Percentiles rank a stretch among this genome's conserved stretches.
These are phyloP conservation scores for Penicillium lividum DNA, from an alignment of 495 filamentous ascomycete species.

Conservation along the genomic window DNA sequence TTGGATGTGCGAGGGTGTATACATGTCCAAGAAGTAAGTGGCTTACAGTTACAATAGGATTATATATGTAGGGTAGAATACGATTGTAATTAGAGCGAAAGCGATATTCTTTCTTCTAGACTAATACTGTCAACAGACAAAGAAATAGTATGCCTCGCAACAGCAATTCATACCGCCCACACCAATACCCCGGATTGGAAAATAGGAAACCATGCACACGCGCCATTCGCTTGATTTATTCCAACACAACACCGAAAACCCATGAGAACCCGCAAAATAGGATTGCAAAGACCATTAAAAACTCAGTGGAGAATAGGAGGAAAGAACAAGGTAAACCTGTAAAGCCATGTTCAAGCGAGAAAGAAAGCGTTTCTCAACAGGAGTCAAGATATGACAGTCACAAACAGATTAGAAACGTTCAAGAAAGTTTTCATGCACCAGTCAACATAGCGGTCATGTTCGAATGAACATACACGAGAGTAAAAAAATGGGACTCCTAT, in stretches of 20 bases:
- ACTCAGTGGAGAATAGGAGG: slow-evolving; percentile 19
- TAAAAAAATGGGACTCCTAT: slow-evolving; percentile 11
- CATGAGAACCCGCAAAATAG: slow-evolving; percentile 14
- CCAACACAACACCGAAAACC: slow-evolving; percentile 12
- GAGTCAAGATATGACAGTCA: not conserved
- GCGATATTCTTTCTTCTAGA: slow-evolving; percentile 21
- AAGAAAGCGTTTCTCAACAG: not conserved
- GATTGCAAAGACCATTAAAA: slow-evolving; percentile 23
- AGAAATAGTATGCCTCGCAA: slow-evolving; percentile 14
- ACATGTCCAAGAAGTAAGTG: too few relatives aligned
- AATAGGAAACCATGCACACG: slow-evolving; percentile 19
- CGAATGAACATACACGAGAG: not conserved
- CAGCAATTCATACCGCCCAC: slow-evolving; percentile 20
- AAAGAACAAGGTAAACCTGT: slow-evolving; percentile 1
- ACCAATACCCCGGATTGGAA: slow-evolving; percentile 12
- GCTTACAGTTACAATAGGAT: too few relatives aligned
- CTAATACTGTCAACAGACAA: slow-evolving; percentile 8
- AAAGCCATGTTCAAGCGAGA: not conserved
- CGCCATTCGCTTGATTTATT: slow-evolving; percentile 27
- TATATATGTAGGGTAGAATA: slow-evolving; percentile 8
- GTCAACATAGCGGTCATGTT: not conserved
- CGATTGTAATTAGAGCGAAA: slow-evolving; percentile 13
- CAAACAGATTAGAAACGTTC: not conserved
- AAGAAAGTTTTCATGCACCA: not conserved
- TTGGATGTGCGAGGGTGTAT: too few relatives aligned